Base-by-base conservation (phyloP, 225 moss, liverwort and hornwort species). In the Thuidium tamariscinum region DNA sequence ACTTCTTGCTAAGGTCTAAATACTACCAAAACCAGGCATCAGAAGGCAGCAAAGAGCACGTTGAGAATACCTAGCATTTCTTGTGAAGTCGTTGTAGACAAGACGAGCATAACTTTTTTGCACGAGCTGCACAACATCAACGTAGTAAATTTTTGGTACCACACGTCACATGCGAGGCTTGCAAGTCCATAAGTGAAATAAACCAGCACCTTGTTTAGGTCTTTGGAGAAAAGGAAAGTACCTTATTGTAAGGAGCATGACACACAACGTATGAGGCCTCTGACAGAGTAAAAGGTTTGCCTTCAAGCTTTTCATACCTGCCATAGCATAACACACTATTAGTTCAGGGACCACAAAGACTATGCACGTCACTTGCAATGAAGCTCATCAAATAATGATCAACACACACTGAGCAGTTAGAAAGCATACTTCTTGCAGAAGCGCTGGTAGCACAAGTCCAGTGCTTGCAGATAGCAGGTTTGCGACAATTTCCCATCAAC, bases 171-270 rank as follows among this genome's bases (percentile, higher is more conserved):
- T 85, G 55, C 15, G 78, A 76, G 74, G 30, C 30, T 83, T 66
- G 76, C 70, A 71, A 79, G 65, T 75, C 37, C 65, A 86, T 48
- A 68, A 29, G 48, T 14, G 72, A 19, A 44, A 76, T n/a, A 67
- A 22, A 57, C 57, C 41, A 81, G 71, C 42, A 84, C 21, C 23
- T 73, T 37, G 15, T 48, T 59, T 18, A 79, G 42, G 27, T 82
- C 23, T 20, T 39, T 46, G 32, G 26, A 82, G 63, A 48, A 80
- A 49, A 55, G 56, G 69, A 85, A 18, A 62, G 61, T 69, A 95
- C 96, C 95, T 97, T 99, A 84, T 99, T 99, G 90, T 99, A 99
- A 81, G 98, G 98, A 41, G 98, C 93, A 86, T 99, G 98, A 55
- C 93, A 97, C 82, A 97, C 95, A 57, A 99, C 60, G 81, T 93